Evolutionary conservation across 1,284 basidiomycete species (phyloP).

Genomic region (Ceratobasidium sp.): DNA sequence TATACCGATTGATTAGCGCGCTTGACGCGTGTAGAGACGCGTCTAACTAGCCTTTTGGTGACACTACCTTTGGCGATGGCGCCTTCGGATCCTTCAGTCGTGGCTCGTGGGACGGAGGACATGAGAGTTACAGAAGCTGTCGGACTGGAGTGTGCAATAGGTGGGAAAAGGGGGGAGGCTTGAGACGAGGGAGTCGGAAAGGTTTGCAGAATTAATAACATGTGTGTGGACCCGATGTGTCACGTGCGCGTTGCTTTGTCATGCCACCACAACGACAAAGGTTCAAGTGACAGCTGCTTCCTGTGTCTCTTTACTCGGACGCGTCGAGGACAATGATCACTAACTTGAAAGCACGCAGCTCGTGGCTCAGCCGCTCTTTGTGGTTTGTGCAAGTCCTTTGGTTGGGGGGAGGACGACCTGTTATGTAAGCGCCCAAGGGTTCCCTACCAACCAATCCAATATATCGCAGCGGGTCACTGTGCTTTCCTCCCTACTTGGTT

Average conservation of each 20-base stretch:
- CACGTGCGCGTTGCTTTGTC: conserved; percentile 18
- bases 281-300: neutral
- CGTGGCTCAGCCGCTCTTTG: neutral
- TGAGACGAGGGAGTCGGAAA: neutral
- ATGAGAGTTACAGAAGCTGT: neutral
- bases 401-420: neutral
- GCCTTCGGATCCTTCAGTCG: conserved; percentile 15
- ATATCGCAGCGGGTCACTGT: neutral
- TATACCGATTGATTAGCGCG: conserved; percentile 41
- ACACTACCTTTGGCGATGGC: conserved; percentile 65
- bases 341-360: neutral
- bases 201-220: neutral
- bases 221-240: neutral
- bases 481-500: neutral
- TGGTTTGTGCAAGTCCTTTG: neutral
- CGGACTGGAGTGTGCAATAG: neutral
- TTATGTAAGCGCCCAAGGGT: conserved; percentile 4
- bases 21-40: neutral
- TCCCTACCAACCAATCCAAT: neutral
- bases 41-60: conserved; percentile 71
- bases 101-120: neutral
- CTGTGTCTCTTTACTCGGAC: conserved; percentile 2
- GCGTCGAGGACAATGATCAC: neutral
- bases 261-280: neutral
- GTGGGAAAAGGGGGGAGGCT: neutral